Base-by-base conservation (phyloP, 148 eudicot genomes). In the Dysphania ambrosioides region DNA sequence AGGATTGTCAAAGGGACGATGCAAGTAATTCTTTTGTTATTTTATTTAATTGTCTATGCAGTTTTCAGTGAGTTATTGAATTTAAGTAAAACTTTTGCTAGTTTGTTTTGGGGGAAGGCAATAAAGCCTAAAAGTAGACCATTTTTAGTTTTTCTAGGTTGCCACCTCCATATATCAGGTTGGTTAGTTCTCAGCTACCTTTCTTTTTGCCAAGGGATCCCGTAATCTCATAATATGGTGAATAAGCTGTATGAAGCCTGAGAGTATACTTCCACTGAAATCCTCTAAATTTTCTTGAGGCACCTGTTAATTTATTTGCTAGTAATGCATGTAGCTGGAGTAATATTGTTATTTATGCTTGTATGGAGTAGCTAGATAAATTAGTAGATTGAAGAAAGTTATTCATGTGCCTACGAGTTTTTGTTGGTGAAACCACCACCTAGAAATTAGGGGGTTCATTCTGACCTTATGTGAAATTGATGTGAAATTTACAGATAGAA, bases 401-500 rank as follows among this genome's bases (percentile, higher is more conserved):
- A 65, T 8, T 44, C 18, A 70, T 21, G 62, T 18, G 23, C 9
- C 61, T 47, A 11, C 9, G 4, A 10, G 16, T 30, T 51, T 26
- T 69, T 41, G 26, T 18, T 59, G 13, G 18, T 72, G 11, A 21
- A 47, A 72, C 55, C 6, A 29, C 56, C 1, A 19, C 47, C 49
- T 31, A 32, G 57, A 51, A 40, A 60, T 64, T 77, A 36, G 57
- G 35, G 40, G 49, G 18, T 68, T 34, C n/a, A 49, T 36, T 55
- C 70, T 57, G 70, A 31, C 15, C 7, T 41, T 59, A 31, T 68
- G 51, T 41, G 6, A 27, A 29, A 73, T 58, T 76, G 36, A 58
- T 67, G 71, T 69, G 49, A 32, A 64, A 72, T 72, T 72, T 35
- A 60, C 91, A 95, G 98, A 80, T 80, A 73, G 96, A 92, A 81